Percentiles rank a stretch among this genome's conserved stretches.
phyloP scores from a whole-genome alignment of 805 yeast species.

The Wickerhamomyces subpelliculosus region DNA sequence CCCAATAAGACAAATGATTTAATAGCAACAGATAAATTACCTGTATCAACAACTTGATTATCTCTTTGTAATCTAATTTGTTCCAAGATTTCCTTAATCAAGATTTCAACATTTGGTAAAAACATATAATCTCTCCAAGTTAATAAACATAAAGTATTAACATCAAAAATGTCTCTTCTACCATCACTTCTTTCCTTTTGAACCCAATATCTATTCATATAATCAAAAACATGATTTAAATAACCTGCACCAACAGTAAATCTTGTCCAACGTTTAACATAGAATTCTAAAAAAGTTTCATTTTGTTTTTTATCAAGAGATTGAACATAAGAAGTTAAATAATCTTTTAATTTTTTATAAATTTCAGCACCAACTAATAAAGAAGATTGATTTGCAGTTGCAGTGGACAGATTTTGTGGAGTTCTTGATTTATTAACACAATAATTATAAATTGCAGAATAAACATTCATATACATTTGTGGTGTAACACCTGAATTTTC shows the following conservation, averaged over 20 bases:
- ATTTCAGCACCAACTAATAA: slow-evolving; percentile 84
- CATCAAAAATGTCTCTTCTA: slow-evolving; percentile 81
- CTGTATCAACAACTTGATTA: slow-evolving; percentile 64
- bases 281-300: slow-evolving; percentile 73
- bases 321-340: slow-evolving; percentile 54
- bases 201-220: slow-evolving; percentile 96
- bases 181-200: slow-evolving; percentile 94
- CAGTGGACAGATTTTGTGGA: slow-evolving; percentile 26
- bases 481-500: slow-evolving; percentile 58
- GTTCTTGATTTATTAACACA: slow-evolving; percentile 75
- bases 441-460: slow-evolving; percentile 88
- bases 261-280: slow-evolving; percentile 84
- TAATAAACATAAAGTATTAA: slow-evolving; percentile 77
- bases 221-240: slow-evolving; percentile 88
- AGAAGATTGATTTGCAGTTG: slow-evolving; percentile 26
- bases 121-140: slow-evolving; percentile 88
- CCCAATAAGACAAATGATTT: slow-evolving; percentile 86
- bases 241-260: slow-evolving; percentile 88
- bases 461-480: slow-evolving; percentile 79
- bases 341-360: slow-evolving; percentile 62
- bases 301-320: slow-evolving; percentile 42
- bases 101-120: slow-evolving; percentile 47
- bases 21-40: slow-evolving; percentile 64
- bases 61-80: slow-evolving; percentile 75
- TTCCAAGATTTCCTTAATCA: slow-evolving; percentile 67